Evolutionary conservation across 495 filamentous ascomycete species (phyloP), one percentile per base, ranked within the genome.

Genomic region (Daldinia loculata): DNA sequence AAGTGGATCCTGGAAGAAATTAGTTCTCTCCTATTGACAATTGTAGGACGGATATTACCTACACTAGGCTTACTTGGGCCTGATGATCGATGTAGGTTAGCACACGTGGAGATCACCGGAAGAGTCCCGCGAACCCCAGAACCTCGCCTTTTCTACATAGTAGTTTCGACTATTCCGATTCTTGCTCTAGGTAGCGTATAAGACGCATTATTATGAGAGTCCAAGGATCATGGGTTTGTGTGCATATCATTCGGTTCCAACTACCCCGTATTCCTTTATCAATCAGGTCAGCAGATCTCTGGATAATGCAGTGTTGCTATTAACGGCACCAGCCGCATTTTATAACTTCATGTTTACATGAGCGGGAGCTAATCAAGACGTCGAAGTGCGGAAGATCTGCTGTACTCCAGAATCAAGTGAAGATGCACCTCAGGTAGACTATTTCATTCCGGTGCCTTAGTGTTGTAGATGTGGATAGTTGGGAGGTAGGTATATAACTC

Each of bases 51-150:
- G 65, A 65, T 68, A 72, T 72, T 56, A 61, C 65, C 61, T 69
- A 57, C 51, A 58, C 70, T 73, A 73, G 66, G 19, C 70, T 51
- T 52, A 66, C 56, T 73, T 66, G 34, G 70, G 66, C 53, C 59
- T 66, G 70, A 73, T 58, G 43, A 62, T 66, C 66, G 62, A 60
- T 60, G 56, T 41, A 39, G 70, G 66, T 69, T 69, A 72, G 70
- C 61, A 65, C 70, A 65, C 70, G 70, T 72, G 70, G 70, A 69
- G 53, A 66, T 65, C 57, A 32, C 70, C 70, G 70, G 70, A 73
- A 73, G 66, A 17, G 65, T 69, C 66, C 70, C 70, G 70, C 70
- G 70, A 69, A 63, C 66, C 66, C 70, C 62, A 63, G 66, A 50
- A 73, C 66, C 61, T 73, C 70, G 70, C 36, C 52, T 66, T 65